phyloP scores from a whole-genome alignment of 495 filamentous ascomycete species.

The Acidiella bohemica region DNA sequence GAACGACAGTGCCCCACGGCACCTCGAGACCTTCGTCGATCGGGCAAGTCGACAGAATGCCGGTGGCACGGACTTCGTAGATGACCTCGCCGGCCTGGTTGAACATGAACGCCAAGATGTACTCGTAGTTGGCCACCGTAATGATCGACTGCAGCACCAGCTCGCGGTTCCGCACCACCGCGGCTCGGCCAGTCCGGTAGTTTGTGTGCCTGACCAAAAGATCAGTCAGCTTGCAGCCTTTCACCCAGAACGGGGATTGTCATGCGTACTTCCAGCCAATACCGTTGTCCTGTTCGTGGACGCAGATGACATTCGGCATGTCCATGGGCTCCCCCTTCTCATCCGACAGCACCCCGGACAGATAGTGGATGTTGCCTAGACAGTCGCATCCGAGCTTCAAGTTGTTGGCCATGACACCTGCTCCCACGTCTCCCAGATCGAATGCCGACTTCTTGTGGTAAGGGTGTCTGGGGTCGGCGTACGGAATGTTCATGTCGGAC shows the following conservation, averaged over 20 bases:
- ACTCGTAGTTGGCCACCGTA: constrained; percentile 50
- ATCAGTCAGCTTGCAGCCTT: too few species aligned
- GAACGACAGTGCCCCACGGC: constrained; percentile 72
- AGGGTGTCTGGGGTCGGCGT: constrained; percentile 56
- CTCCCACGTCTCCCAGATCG: constrained; percentile 63
- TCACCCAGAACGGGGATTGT: too few species aligned
- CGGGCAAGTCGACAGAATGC: constrained; percentile 72
- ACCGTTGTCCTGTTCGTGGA: constrained; percentile 63
- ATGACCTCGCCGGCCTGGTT: constrained; percentile 69
- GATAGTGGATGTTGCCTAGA: constrained; percentile 63
- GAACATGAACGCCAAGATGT: constrained; percentile 71
- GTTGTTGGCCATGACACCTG: constrained; percentile 63
- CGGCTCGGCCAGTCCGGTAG: constrained; percentile 54
- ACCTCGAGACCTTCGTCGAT: constrained; percentile 55
- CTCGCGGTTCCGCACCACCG: constrained; percentile 54
- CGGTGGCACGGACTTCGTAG: constrained; percentile 70
- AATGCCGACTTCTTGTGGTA: constrained; percentile 70
- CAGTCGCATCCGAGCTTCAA: constrained; percentile 39
- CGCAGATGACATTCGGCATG: constrained; percentile 62
- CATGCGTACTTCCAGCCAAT: constrained; percentile 72
- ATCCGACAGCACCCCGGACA: constrained; percentile 43
- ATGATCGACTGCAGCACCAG: constrained; percentile 55
- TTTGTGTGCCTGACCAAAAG: too few species aligned
- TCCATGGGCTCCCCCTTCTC: constrained; percentile 44
- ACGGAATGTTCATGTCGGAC: constrained; percentile 69